A percentile compares a stretch with the other conserved stretches of the same genome.
These are phyloP conservation scores for Euclidium syriacum DNA, from an alignment of 345 rosid species.

Conservation along the genomic window DNA sequence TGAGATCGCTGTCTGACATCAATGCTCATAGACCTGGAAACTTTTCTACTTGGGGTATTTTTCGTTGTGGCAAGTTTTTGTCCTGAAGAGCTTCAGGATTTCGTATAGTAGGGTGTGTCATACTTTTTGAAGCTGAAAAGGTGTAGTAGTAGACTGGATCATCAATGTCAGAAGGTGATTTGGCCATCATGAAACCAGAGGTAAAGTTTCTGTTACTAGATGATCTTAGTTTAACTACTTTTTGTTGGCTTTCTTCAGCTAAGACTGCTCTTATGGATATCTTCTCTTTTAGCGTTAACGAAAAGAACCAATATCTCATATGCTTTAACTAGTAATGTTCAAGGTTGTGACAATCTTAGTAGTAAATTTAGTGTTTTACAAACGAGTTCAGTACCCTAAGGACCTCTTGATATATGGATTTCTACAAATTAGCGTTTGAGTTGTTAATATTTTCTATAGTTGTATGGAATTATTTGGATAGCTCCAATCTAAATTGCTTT, in stretches of 20 bases:
- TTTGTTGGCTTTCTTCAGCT: neutral
- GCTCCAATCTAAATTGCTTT: conserved; percentile 10
- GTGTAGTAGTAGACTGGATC: conserved; percentile 13
- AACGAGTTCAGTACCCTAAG: neutral
- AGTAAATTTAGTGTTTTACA: neutral
- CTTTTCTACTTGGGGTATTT: neutral
- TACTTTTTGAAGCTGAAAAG: conserved; percentile 16
- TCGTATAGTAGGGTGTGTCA: neutral
- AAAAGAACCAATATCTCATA: neutral
- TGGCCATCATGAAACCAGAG: conserved; percentile 76
- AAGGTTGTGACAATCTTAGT: neutral
- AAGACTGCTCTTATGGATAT: neutral
- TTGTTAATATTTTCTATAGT: neutral
- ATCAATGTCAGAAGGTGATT: conserved; percentile 59
- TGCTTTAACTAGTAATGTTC: neutral
- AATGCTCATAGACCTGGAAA: conserved; percentile 27
- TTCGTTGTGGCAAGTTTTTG: conserved; percentile 10
- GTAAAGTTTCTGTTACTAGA: conserved; percentile 28
- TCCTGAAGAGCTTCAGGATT: conserved; percentile 16
- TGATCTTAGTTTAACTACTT: neutral
- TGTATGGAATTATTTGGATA: neutral
- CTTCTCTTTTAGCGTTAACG: neutral
- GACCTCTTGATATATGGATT: neutral
- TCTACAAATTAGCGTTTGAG: neutral
- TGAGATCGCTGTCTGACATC: conserved; percentile 17